Percentiles rank a stretch among this genome's conserved stretches.
phyloP scores from a whole-genome alignment of 2,329 filamentous ascomycete species.

The Aureobasidium sp. region DNA sequence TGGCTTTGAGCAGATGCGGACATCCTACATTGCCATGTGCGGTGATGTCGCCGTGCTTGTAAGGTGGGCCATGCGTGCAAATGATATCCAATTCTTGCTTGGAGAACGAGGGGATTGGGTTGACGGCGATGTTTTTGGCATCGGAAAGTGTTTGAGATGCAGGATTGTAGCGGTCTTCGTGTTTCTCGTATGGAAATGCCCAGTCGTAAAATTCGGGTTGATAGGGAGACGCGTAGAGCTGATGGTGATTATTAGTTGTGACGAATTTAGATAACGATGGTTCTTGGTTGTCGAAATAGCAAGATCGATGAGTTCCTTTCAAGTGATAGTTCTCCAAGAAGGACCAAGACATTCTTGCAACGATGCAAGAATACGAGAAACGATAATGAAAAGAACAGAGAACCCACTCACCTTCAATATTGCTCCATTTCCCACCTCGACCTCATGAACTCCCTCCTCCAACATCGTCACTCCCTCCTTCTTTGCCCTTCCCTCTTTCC shows the following conservation, averaged over 20 bases:
- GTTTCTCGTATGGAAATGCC: slow-evolving; percentile 49
- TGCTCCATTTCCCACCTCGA: slow-evolving; percentile 44
- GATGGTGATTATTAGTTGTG: background rate
- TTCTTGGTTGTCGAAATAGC: background rate
- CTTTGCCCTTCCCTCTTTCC: slow-evolving; percentile 25
- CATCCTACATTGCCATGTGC: slow-evolving; percentile 44
- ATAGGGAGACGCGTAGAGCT: slow-evolving; percentile 48
- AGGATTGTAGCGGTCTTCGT: slow-evolving; percentile 48
- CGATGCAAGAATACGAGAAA: background rate
- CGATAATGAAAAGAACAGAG: background rate
- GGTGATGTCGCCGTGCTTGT: slow-evolving; percentile 43
- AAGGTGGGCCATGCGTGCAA: slow-evolving; percentile 56
- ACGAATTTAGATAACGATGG: no score
- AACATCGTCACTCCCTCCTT: slow-evolving; percentile 26
- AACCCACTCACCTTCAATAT: slow-evolving; percentile 30
- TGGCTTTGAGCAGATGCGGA: slow-evolving; percentile 46
- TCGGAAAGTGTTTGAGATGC: slow-evolving; percentile 21
- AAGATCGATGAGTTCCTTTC: no score
- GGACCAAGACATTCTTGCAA: background rate
- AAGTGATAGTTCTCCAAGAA: no score
- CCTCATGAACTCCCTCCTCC: slow-evolving; percentile 46
- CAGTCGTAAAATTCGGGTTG: slow-evolving; percentile 51
- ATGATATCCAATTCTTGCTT: slow-evolving; percentile 44
- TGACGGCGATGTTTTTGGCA: slow-evolving; percentile 25
- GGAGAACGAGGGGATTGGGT: slow-evolving; percentile 29